Conservation (phyloP, 2,329 filamentous ascomycete species). For the Xylaria sp. region DNA sequence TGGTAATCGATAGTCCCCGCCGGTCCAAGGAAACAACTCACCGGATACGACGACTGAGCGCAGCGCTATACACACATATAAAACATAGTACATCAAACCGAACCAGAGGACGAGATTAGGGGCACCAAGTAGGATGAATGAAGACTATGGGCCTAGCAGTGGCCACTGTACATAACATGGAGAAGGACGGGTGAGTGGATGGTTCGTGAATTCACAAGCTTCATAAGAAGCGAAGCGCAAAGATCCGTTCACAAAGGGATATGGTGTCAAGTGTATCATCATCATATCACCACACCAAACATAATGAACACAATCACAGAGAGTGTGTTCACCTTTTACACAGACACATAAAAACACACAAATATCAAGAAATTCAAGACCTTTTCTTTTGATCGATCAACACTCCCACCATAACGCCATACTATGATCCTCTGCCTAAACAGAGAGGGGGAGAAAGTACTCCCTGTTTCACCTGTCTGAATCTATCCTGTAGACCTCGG, state of each 20-base stretch:
- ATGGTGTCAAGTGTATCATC: conserved; percentile 19
- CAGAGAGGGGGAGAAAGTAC: conserved; percentile 10
- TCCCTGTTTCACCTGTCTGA: conserved; percentile 11
- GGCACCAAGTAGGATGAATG: background rate
- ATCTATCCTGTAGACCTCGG: conserved; percentile 27
- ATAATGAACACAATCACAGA: background rate
- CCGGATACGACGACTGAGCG: conserved; percentile 68
- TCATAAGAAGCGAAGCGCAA: conserved; percentile 10
- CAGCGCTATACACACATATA: background rate
- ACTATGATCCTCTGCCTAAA: background rate
- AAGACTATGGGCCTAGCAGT: background rate
- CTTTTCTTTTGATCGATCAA: conserved; percentile 23
- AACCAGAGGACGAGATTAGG: background rate
- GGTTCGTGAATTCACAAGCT: background rate
- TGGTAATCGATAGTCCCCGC: conserved; percentile 60
- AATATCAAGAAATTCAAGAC: conserved; percentile 25
- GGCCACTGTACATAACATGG: conserved; percentile 19
- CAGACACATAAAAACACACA: too few species aligned
- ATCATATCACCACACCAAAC: conserved; percentile 22
- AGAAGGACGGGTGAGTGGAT: background rate
- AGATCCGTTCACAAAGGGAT: conserved; percentile 8
- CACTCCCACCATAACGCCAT: background rate
- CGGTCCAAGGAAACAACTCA: conserved; percentile 68
- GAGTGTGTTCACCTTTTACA: conserved; percentile 18
- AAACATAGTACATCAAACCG: background rate